phyloP scores from a whole-genome alignment of 352 stramenopile species.

The Phytophthora sojae region DNA sequence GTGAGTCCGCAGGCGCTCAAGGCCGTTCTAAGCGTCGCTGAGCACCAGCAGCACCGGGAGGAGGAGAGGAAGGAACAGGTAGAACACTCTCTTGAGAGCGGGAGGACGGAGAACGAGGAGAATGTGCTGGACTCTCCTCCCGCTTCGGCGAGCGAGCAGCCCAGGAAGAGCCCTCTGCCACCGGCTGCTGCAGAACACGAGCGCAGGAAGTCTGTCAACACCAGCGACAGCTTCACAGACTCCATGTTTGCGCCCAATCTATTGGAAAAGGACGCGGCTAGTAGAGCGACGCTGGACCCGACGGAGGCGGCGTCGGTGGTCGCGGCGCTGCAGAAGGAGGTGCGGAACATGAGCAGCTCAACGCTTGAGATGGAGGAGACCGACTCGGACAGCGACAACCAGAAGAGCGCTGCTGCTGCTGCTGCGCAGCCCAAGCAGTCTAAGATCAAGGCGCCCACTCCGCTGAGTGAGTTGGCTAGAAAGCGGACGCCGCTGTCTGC shows the following conservation, averaged over 20 bases:
- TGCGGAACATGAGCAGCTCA: constrained; percentile 16
- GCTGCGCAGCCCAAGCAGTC: not conserved
- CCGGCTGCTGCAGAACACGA: not conserved
- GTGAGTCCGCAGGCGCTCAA: constrained; percentile 46
- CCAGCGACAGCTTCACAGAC: constrained; percentile 62
- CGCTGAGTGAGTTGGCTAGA: not conserved
- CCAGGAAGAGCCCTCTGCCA: no score
- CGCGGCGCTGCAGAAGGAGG: constrained; percentile 43
- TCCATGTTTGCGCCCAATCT: constrained; percentile 60
- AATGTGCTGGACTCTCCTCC: not conserved
- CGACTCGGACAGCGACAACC: constrained; percentile 9
- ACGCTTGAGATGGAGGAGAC: constrained; percentile 8
- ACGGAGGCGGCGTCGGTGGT: constrained; percentile 55
- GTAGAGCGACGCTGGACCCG: constrained; percentile 63
- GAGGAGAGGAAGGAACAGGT: not conserved
- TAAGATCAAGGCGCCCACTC: constrained; percentile 6
- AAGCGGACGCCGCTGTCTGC: not conserved
- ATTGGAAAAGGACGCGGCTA: constrained; percentile 33
- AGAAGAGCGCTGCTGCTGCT: not conserved
- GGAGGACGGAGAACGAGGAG: not conserved
- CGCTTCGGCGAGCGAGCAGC: no score
- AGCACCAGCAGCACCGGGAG: not conserved
- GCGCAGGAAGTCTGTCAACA: not conserved
- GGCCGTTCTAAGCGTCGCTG: constrained; percentile 28
- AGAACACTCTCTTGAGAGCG: not conserved